Base-by-base conservation (phyloP, 129 eudicot species). In the Saussurea involucrata region DNA sequence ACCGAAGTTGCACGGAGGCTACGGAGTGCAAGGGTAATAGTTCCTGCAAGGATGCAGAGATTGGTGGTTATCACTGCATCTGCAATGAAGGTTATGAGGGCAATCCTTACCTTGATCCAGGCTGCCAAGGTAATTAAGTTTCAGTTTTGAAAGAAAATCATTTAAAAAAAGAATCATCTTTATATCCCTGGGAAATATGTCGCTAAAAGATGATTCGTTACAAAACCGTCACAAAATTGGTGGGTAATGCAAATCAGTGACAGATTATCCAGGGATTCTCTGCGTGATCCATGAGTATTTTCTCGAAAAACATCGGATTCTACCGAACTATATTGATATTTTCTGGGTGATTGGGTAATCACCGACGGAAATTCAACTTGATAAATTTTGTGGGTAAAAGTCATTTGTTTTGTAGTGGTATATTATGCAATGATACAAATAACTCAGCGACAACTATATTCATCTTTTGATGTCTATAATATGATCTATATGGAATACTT, bases 61-160 rank as follows among this genome's bases (percentile, higher is more conserved):
- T 32, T 1, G 69, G 69, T 21, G 87, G 87, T 18, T 79, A 84
- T 65, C 66, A 76, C 25, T 80, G 88, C 25, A 60, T 22, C 6
- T 85, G 88, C 69, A 32, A 60, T 0, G 10, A 60, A 20, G 88
- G 88, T 57, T 85, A 80, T 28, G 69, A 76, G 60, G 88, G 88
- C 36, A 85, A 80, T 58, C 85, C 88, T 7, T 85, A 85, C 63
- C 77, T 85, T 10, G 69, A 71, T 55, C 63, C 63, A 4, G 88
- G 88, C 49, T 85, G 88, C 70, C 68, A 75, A 58, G 88, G 88
- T 85, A 6, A 27, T 27, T 27, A n/a, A 29, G 60, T 72, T 24
- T 21, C 8, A 28, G 18, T 28, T 66, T 1, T 66, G 53, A 13
- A 32, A 25, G 24, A 42, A 17, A 76, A 0, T 69, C 28, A 20